These are phyloP conservation scores for Pyricularia grisea DNA, from an alignment of 2,329 filamentous ascomycete genomes.

Conservation along the genomic window DNA sequence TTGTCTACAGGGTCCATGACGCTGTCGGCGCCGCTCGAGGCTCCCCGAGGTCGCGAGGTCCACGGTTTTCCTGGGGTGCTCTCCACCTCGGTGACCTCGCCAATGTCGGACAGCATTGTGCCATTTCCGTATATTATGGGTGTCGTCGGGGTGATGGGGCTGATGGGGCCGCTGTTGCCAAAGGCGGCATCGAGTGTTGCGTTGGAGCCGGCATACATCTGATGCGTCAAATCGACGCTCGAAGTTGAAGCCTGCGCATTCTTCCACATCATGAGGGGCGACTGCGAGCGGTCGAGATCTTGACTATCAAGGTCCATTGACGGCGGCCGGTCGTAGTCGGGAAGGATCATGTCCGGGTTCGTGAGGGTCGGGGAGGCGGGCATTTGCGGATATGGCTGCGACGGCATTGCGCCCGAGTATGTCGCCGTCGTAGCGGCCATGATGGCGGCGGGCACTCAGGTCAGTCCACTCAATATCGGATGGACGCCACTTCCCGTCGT, in stretches of 20 bases:
- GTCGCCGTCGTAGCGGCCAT: constrained; percentile 12
- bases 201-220: constrained; percentile 31
- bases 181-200: neutral
- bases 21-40: constrained; percentile 18
- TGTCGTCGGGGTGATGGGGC: constrained; percentile 42
- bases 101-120: constrained; percentile 60
- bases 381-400: constrained; percentile 32
- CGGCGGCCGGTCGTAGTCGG: constrained; percentile 54
- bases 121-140: constrained; percentile 62
- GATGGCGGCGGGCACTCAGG: neutral
- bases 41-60: constrained; percentile 23
- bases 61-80: constrained; percentile 34
- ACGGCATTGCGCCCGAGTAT: constrained; percentile 12
- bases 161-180: constrained; percentile 20
- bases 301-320: constrained; percentile 33
- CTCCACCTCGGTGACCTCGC: constrained; percentile 43
- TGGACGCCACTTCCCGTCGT: neutral
- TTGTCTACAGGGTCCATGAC: constrained; percentile 19
- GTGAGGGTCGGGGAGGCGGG: constrained; percentile 79
- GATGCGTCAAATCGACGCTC: constrained; percentile 22
- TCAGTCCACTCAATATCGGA: neutral
- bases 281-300: constrained; percentile 23
- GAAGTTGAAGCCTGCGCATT: constrained; percentile 26
- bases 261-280: constrained; percentile 44
- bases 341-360: constrained; percentile 91